Base-by-base conservation (phyloP, 208 protist genomes). In the Trypanosoma scelopori region DNA sequence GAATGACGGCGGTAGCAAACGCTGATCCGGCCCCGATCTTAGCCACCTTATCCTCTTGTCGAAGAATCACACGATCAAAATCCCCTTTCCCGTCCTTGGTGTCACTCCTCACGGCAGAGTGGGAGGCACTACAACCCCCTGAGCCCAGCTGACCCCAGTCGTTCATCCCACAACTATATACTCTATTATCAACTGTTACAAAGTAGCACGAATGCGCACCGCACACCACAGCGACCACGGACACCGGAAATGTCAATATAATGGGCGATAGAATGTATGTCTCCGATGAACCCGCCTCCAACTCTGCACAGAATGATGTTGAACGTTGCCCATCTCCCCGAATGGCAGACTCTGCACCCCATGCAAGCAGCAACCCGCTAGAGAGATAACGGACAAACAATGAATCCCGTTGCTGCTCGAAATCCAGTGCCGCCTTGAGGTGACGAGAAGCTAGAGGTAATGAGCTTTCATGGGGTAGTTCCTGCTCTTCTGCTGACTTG, bases 141-240 rank as follows among this genome's bases (percentile, higher is more conserved):
- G 78, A 71, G 7, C 84, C 84, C 22, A 87, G 72, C 59, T 91
- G 84, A 6, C 84, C 81, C 28, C 62, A 71, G 13, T 91, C 72
- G 28, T 74, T 63, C 27, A 66, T 74, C 12, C 69, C 71, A 74
- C 80, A 79, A 42, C 59, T 67, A 63, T 59, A 68, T 30, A 82
- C 20, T 18, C 62, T 70, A 27, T 76, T 76, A 22, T 61, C 65
- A 23, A 74, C 1, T 6, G 78, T 81, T 39, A 87, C 12, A 6
- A 87, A 45, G 52, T 80, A 73, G 13, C 67, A 76, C 5, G 64
- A 73, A 18, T 78, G 47, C n/a, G 53, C 25, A 1, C 80, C 80
- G 53, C 80, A 86, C 13, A 52, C 43, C 22, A 77, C 52, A 23
- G 35, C 13, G 37, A 73, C 35, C n/a, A 73, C 57, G 25, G 67